Percentiles rank a stretch among this genome's conserved stretches.
Conservation (phyloP, 768 basidiomycete genomes). For the Rhodotorula babjevae region DNA sequence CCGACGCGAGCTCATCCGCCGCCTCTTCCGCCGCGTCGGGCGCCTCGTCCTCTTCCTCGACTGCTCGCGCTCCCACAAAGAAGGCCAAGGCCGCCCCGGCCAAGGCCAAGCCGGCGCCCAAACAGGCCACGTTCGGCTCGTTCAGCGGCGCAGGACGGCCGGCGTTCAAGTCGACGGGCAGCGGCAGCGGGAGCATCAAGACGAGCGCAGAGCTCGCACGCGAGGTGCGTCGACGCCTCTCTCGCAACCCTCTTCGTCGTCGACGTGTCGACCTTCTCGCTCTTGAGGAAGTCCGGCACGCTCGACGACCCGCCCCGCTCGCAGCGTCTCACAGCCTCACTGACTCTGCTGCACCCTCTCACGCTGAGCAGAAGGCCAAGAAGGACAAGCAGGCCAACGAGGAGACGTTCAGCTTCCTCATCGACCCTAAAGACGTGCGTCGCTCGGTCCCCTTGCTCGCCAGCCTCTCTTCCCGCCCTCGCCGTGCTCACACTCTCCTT, state of each 20-base stretch:
- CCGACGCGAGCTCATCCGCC: slow-evolving; percentile 30
- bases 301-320: no score
- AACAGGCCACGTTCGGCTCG: neutral
- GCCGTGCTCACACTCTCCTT: neutral
- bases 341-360: no score
- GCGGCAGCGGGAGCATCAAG: slow-evolving; percentile 39
- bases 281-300: no score
- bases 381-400: slow-evolving; percentile 71
- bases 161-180: slow-evolving; percentile 21
- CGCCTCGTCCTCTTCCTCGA: slow-evolving; percentile 2
- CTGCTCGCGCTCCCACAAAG: neutral
- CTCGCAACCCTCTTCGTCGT: neutral
- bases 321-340: no score
- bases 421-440: slow-evolving; percentile 41
- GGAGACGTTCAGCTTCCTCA: slow-evolving; percentile 41
- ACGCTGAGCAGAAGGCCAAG: slow-evolving; percentile 59
- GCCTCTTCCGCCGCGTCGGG: slow-evolving; percentile 6
- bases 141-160: neutral
- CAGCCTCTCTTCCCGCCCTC: no score
- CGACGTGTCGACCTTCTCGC: neutral
- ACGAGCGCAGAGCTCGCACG: slow-evolving; percentile 42
- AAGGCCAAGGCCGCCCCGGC: neutral
- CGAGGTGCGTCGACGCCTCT: slow-evolving; percentile 12
- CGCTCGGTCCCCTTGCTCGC: no score
- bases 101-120: neutral